Percentiles rank a stretch among this genome's conserved stretches.
Evolutionary conservation across 2,329 filamentous ascomycete species (phyloP).

Genomic region (Thielaviopsis punctulata): DNA sequence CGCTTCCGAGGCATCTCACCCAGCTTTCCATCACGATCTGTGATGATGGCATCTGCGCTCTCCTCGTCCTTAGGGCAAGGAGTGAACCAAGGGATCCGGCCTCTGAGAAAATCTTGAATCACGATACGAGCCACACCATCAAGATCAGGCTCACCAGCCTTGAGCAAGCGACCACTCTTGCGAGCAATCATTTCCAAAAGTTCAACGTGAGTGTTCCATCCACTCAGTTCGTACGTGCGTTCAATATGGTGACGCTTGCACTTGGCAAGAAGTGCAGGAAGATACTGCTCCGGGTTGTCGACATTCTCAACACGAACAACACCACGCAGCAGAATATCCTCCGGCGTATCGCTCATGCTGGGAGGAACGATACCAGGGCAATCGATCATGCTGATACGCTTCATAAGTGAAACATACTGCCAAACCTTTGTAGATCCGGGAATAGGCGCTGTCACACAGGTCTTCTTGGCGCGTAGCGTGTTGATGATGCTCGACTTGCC

Average conservation of each 20-base stretch:
- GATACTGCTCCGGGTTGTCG: constrained; percentile 90
- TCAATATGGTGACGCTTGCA: constrained; percentile 82
- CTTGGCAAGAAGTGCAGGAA: constrained; percentile 60
- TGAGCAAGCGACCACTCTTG: constrained; percentile 71
- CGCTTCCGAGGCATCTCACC: constrained; percentile 82
- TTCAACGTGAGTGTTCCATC: constrained; percentile 58
- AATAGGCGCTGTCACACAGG: constrained; percentile 83
- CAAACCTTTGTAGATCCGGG: constrained; percentile 78
- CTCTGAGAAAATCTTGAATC: constrained; percentile 85
- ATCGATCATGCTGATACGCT: constrained; percentile 77
- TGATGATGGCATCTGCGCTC: constrained; percentile 28
- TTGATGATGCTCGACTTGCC: constrained; percentile 98
- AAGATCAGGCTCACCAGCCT: constrained; percentile 85
- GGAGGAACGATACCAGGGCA: constrained; percentile 94
- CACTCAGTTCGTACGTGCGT: constrained; percentile 76
- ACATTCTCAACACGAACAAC: constrained; percentile 93
- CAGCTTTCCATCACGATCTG: constrained; percentile 58
- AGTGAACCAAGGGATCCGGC: constrained; percentile 93
- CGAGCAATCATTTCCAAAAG: constrained; percentile 77
- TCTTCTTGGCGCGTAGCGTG: constrained; percentile 83
- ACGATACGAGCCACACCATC: constrained; percentile 96
- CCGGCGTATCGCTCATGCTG: constrained; percentile 63
- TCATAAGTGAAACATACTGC: constrained; percentile 95
- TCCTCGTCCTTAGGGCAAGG: constrained; percentile 42
- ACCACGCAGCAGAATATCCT: constrained; percentile 77